A percentile compares a stretch with the other conserved stretches of the same genome.
Conservation (phyloP, 2,329 filamentous ascomycete species). For the Beauveria pseudobassiana region DNA sequence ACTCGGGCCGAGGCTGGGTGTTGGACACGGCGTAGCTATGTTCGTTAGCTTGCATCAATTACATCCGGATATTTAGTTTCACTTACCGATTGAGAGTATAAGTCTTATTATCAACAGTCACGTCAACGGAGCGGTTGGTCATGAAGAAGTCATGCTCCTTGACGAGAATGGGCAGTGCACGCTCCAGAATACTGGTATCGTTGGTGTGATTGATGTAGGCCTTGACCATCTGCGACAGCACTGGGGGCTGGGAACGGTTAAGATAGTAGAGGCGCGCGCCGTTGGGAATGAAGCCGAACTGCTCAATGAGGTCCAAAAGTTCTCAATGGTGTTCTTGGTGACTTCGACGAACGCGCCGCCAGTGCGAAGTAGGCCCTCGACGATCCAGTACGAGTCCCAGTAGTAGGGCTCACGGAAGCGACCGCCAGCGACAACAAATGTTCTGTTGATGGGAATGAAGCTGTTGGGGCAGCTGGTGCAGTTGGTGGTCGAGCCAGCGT, state of each 20-base stretch:
- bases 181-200: constrained; percentile 51
- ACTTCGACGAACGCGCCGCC: constrained; percentile 56
- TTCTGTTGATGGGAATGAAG: constrained; percentile 58
- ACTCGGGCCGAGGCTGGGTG: constrained; percentile 60
- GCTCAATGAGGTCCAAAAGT: constrained; percentile 61
- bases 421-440: constrained; percentile 64
- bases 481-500: constrained; percentile 40
- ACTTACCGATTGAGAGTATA: constrained; percentile 50
- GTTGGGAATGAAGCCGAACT: constrained; percentile 60
- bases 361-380: constrained; percentile 58
- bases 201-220: constrained; percentile 58
- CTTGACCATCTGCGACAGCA: constrained; percentile 59
- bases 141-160: constrained; percentile 58
- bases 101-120: constrained; percentile 37
- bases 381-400: constrained; percentile 64
- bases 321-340: constrained; percentile 60
- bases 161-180: constrained; percentile 54
- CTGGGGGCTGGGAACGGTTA: constrained; percentile 59
- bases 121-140: constrained; percentile 49
- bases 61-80: neutral
- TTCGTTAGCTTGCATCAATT: constrained; percentile 1
- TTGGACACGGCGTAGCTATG: constrained; percentile 51
- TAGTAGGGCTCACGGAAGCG: constrained; percentile 65
- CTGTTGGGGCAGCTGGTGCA: constrained; percentile 56
- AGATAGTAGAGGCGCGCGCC: constrained; percentile 61